A percentile compares a stretch with the other conserved stretches of the same genome.
Conservation (phyloP, 163 green algal genomes). For the Prototheca stagnorum region DNA sequence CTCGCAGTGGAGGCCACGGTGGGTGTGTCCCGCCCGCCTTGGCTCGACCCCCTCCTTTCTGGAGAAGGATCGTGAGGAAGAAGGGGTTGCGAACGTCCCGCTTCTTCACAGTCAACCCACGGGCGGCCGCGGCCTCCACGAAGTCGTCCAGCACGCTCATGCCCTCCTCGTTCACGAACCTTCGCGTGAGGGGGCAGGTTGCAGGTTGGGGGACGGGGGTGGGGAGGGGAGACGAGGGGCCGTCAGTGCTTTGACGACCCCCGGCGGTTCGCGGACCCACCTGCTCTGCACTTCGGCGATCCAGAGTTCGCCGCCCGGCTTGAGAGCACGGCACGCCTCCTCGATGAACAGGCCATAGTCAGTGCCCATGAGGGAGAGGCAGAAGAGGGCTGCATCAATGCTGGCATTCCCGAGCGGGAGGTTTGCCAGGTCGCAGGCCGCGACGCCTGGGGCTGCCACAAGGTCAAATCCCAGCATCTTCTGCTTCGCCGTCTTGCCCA, state of each 20-base stretch:
- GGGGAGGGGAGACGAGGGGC: too few species aligned
- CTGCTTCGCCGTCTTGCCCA: slow-evolving; percentile 42
- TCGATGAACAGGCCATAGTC: slow-evolving; percentile 71
- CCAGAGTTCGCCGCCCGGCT: slow-evolving; percentile 60
- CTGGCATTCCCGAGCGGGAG: slow-evolving; percentile 37
- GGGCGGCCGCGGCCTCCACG: slow-evolving; percentile 26
- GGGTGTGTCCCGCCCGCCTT: background rate
- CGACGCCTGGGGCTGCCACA: slow-evolving; percentile 57
- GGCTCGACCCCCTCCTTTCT: slow-evolving; percentile 28
- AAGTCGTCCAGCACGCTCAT: slow-evolving; percentile 42
- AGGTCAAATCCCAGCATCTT: slow-evolving; percentile 84
- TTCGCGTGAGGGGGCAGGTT: too few species aligned
- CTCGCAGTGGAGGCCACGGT: slow-evolving; percentile 70
- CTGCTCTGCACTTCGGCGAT: slow-evolving; percentile 84
- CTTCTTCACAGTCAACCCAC: slow-evolving; percentile 55
- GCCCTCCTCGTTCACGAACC: slow-evolving; percentile 17
- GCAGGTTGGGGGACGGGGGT: too few species aligned
- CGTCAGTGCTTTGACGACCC: too few species aligned
- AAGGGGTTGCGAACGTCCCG: slow-evolving; percentile 66
- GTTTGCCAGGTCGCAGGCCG: slow-evolving; percentile 88
- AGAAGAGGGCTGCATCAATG: slow-evolving; percentile 79
- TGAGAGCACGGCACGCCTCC: slow-evolving; percentile 71
- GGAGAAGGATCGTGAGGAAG: slow-evolving; percentile 74
- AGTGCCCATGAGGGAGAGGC: slow-evolving; percentile 86
- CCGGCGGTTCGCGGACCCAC: slow-evolving; percentile 18